phyloP scores from a whole-genome alignment of 148 eudicot genomes.

The Fallopia convolvulus region DNA sequence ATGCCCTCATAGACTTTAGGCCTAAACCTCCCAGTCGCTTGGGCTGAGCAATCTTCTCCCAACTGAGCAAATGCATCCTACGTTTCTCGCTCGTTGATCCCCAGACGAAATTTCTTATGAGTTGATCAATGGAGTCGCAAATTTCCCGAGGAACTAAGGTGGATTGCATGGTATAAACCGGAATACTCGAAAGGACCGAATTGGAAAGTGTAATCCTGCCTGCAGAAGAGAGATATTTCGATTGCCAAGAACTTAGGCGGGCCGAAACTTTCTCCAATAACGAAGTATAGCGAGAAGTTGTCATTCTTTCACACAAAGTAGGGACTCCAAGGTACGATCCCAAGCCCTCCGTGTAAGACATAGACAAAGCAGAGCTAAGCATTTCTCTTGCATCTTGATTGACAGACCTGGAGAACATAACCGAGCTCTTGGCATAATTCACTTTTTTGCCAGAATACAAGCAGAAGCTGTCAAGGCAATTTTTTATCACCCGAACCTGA shows the following conservation, averaged over 20 bases:
- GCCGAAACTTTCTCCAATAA: neutral
- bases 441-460: neutral
- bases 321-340: neutral
- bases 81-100: neutral
- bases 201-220: neutral
- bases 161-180: neutral
- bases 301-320: neutral
- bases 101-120: neutral
- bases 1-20: neutral
- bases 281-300: neutral
- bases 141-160: neutral
- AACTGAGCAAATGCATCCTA: neutral
- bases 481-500: too few relatives aligned
- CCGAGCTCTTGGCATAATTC: neutral
- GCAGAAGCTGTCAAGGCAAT: too few relatives aligned
- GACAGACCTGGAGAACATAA: neutral
- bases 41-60: neutral
- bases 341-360: neutral
- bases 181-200: neutral
- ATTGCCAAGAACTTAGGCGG: neutral
- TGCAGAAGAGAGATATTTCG: neutral
- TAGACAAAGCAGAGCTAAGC: neutral
- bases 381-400: too few relatives aligned
- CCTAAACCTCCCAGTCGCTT: neutral
- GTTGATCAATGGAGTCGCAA: neutral